Evolutionary conservation across 805 yeast species (phyloP).

Genomic region (Priceomyces medius): DNA sequence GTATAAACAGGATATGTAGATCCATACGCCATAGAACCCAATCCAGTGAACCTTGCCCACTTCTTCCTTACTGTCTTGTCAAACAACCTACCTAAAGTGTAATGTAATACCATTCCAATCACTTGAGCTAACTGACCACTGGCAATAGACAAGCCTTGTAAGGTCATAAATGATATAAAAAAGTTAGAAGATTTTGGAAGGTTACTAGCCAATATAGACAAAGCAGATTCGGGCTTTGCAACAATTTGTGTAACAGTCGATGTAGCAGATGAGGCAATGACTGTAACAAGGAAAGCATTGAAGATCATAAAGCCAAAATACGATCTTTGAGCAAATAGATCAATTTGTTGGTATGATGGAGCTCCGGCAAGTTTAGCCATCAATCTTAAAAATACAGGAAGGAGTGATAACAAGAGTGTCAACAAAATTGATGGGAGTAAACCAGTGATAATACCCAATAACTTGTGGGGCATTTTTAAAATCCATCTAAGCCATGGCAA

Average conservation of each 20-base stretch:
- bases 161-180: constrained; percentile 62
- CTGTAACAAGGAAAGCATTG: constrained; percentile 69
- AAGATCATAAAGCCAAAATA: constrained; percentile 70
- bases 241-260: constrained; percentile 63
- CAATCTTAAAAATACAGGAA: constrained; percentile 79
- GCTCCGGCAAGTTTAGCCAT: constrained; percentile 64
- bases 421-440: constrained; percentile 80
- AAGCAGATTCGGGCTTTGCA: constrained; percentile 56
- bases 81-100: constrained; percentile 53
- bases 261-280: constrained; percentile 69
- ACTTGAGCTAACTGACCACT: constrained; percentile 67
- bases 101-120: constrained; percentile 56
- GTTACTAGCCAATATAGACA: constrained; percentile 60
- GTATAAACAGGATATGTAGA: constrained; percentile 75
- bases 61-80: constrained; percentile 70
- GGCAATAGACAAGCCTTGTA: constrained; percentile 67
- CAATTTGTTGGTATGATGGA: constrained; percentile 56
- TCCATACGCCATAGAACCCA: constrained; percentile 65
- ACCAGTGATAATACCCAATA: constrained; percentile 86
- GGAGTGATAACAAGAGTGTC: constrained; percentile 78
- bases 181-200: constrained; percentile 75
- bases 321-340: constrained; percentile 63
- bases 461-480: constrained; percentile 62
- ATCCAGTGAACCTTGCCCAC: constrained; percentile 54
- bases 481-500: constrained; percentile 77